Percentiles rank a stretch among this genome's conserved stretches.
Evolutionary conservation across 495 filamentous ascomycete genomes (phyloP).

Genomic region (Oleoguttula mirabilis): DNA sequence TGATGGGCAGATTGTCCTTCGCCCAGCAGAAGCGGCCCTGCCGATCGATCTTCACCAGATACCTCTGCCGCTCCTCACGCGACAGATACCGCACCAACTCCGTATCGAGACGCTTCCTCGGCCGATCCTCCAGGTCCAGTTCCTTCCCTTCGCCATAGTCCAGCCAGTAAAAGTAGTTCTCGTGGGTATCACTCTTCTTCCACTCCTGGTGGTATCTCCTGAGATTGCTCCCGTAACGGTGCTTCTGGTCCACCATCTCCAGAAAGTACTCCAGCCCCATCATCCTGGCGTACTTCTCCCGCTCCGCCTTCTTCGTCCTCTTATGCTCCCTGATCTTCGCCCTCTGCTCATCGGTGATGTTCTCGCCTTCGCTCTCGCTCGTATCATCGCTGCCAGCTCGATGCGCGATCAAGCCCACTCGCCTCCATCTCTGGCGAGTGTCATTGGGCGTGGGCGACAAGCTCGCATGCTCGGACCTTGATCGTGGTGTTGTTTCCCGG

Average conservation of each 20-base stretch:
- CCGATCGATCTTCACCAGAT: constrained; percentile 30
- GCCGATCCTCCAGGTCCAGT: constrained; percentile 30
- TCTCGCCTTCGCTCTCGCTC: constrained; percentile 28
- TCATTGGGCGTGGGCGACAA: constrained; percentile 19
- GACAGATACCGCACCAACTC: constrained; percentile 33
- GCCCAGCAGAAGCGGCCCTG: constrained; percentile 31
- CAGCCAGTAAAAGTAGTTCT: constrained; percentile 97
- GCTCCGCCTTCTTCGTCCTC: constrained; percentile 32
- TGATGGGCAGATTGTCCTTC: constrained; percentile 60
- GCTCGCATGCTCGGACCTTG: constrained; percentile 11
- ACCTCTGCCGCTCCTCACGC: constrained; percentile 29
- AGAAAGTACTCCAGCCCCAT: constrained; percentile 88
- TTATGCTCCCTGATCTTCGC: constrained; percentile 21
- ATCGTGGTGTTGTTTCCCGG: constrained; percentile 23
- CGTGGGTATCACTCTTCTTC: constrained; percentile 59
- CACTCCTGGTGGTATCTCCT: constrained; percentile 74
- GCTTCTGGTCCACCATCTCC: constrained; percentile 72
- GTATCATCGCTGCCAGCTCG: constrained; percentile 52
- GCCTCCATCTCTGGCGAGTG: constrained; percentile 63
- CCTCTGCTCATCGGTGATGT: constrained; percentile 25
- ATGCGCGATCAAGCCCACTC: constrained; percentile 54
- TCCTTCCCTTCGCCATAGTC: constrained; percentile 50
- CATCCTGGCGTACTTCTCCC: constrained; percentile 50
- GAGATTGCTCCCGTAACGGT: constrained; percentile 65
- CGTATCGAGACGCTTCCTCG: constrained; percentile 27